These are phyloP conservation scores for Penicillium soppii DNA, from an alignment of 495 filamentous ascomycete genomes.

Conservation along the genomic window DNA sequence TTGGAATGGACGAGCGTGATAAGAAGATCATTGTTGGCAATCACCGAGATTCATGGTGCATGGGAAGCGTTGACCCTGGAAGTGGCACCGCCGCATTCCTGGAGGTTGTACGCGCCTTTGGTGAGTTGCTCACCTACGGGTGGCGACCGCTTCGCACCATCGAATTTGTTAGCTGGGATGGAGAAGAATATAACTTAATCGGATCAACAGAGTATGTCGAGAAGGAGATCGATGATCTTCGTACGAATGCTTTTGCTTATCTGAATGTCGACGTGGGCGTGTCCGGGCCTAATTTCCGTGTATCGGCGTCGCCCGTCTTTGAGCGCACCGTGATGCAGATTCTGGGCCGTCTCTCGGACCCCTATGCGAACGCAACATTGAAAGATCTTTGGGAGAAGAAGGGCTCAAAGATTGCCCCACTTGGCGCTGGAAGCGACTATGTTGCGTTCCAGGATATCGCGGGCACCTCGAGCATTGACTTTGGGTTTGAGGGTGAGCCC, in stretches of 20 bases:
- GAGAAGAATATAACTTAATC: constrained; percentile 86
- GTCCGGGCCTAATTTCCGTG: constrained; percentile 68
- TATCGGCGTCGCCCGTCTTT: constrained; percentile 76
- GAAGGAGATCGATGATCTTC: constrained; percentile 55
- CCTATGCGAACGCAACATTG: constrained; percentile 68
- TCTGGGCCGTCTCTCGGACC: constrained; percentile 72
- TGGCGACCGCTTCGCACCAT: constrained; percentile 94
- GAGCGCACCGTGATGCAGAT: constrained; percentile 67
- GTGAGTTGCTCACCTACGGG: constrained; percentile 66
- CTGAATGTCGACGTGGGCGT: constrained; percentile 91
- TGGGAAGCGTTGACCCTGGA: constrained; percentile 81
- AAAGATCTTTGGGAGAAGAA: constrained; percentile 73
- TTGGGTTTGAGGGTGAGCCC: constrained; percentile 68
- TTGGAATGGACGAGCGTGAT: constrained; percentile 75
- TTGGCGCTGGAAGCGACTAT: constrained; percentile 85
- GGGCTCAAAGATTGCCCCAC: constrained; percentile 55
- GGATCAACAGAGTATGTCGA: constrained; percentile 96
- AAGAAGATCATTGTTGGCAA: constrained; percentile 91
- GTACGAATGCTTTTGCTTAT: constrained; percentile 71
- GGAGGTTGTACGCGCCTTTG: constrained; percentile 81
- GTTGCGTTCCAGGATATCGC: constrained; percentile 91
- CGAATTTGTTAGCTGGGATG: constrained; percentile 95
- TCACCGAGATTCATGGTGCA: constrained; percentile 91
- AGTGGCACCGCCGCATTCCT: constrained; percentile 89
- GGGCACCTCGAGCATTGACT: constrained; percentile 86